A percentile compares a stretch with the other conserved stretches of the same genome.
phyloP scores from a whole-genome alignment of 2,329 filamentous ascomycete species.

The Thelonectria rubi region DNA sequence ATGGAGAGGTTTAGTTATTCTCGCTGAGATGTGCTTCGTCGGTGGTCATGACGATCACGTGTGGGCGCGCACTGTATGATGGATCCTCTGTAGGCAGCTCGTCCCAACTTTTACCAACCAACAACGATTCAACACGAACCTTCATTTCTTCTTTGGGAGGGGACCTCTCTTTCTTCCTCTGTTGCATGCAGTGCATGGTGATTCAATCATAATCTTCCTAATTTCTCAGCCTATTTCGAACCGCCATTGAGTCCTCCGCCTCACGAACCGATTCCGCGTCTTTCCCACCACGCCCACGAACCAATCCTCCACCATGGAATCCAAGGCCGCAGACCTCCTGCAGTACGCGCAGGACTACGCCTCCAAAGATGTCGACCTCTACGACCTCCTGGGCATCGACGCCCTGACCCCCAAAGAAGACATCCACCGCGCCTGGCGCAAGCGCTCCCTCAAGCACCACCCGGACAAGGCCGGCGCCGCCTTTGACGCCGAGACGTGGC shows the following conservation, averaged over 20 bases:
- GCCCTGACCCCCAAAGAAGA: conserved; percentile 73
- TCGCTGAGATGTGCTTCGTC: too few relatives aligned
- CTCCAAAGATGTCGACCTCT: conserved; percentile 75
- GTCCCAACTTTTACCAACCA: conserved; percentile 6
- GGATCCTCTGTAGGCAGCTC: neutral
- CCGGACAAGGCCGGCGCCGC: conserved; percentile 85
- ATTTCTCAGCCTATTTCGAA: neutral
- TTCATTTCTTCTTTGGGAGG: neutral
- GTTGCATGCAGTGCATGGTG: conserved; percentile 1
- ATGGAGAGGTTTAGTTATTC: neutral
- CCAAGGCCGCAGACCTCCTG: conserved; percentile 59
- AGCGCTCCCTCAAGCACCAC: conserved; percentile 88
- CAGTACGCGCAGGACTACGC: conserved; percentile 67
- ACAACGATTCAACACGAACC: neutral
- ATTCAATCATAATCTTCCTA: neutral
- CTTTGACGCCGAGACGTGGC: conserved; percentile 84
- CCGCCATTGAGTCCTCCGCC: neutral
- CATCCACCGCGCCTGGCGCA: conserved; percentile 84
- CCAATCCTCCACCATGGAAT: conserved; percentile 41
- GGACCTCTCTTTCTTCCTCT: neutral
- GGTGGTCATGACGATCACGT: conserved; percentile 14
- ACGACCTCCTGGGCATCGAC: conserved; percentile 75
- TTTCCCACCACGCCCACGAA: conserved; percentile 1
- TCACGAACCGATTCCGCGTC: neutral
- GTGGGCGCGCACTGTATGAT: conserved; percentile 11